Conservation (phyloP, 2,329 filamentous ascomycete genomes). For the Huntiella savannae region DNA sequence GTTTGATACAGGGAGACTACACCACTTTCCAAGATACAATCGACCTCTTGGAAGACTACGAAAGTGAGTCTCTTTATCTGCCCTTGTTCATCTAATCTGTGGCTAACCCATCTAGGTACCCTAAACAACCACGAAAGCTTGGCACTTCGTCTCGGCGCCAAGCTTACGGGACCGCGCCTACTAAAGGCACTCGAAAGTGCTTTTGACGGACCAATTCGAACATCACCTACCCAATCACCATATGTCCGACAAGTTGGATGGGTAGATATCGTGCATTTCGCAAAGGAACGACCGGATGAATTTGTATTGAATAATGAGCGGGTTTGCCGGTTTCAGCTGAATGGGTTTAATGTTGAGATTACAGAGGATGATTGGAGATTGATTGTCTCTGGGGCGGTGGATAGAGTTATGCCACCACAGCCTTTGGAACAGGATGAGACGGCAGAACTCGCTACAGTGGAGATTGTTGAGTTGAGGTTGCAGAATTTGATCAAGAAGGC, state of each 20-base stretch:
- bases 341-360: slow-evolving; percentile 67
- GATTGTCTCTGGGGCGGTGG: slow-evolving; percentile 64
- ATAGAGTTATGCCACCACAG: slow-evolving; percentile 58
- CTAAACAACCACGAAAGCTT: slow-evolving; percentile 73
- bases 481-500: slow-evolving; percentile 61
- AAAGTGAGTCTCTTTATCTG: slow-evolving; percentile 25
- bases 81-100: neutral
- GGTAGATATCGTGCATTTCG: slow-evolving; percentile 73
- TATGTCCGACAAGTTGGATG: slow-evolving; percentile 44
- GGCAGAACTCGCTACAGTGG: slow-evolving; percentile 65
- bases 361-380: slow-evolving; percentile 74
- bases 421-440: slow-evolving; percentile 73
- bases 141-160: slow-evolving; percentile 67
- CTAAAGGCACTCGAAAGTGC: slow-evolving; percentile 72
- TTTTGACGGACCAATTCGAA: slow-evolving; percentile 60
- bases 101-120: slow-evolving; percentile 32
- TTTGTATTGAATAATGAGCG: slow-evolving; percentile 53
- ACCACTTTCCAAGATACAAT: slow-evolving; percentile 60
- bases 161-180: slow-evolving; percentile 62
- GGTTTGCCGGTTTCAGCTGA: slow-evolving; percentile 65
- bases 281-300: slow-evolving; percentile 59
- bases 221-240: slow-evolving; percentile 30
- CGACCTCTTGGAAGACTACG: slow-evolving; percentile 57
- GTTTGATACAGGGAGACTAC: slow-evolving; percentile 32
- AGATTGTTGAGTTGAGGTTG: slow-evolving; percentile 65